Percentiles rank a stretch among this genome's conserved stretches.
Evolutionary conservation across 2,329 filamentous ascomycete species (phyloP).

Genomic region (Fusarium oxysporum): DNA sequence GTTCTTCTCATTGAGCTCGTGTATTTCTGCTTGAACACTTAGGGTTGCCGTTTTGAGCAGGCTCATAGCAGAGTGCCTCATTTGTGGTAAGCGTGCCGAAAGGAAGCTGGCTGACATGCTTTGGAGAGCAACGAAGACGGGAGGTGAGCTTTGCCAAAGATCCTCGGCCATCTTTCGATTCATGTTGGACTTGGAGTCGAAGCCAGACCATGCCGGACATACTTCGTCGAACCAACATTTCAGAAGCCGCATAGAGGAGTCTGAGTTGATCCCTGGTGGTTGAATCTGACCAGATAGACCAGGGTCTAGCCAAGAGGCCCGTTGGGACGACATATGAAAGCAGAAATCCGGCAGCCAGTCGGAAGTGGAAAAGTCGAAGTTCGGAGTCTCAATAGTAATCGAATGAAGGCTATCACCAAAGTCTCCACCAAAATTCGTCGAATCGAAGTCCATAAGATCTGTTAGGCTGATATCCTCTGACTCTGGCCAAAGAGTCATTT

Average conservation of each 20-base stretch:
- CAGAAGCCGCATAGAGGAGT: background rate
- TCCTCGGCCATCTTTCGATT: background rate
- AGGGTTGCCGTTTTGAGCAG: background rate
- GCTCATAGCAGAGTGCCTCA: background rate
- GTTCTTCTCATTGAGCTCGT: background rate
- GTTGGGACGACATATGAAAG: rapidly evolving
- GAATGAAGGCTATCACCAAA: background rate
- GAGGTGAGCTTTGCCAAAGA: background rate
- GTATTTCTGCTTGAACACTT: background rate
- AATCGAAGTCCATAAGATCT: background rate
- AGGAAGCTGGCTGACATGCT: background rate
- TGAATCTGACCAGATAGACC: rapidly evolving
- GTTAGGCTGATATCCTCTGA: background rate
- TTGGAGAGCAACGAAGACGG: background rate
- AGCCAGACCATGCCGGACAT: background rate
- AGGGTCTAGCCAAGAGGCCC: rapidly evolving
- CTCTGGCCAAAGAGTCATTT: background rate
- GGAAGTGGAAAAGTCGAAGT: background rate
- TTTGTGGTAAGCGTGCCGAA: background rate
- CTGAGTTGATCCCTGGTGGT: rapidly evolving
- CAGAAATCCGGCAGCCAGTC: background rate
- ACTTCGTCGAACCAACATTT: background rate
- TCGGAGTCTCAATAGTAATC: rapidly evolving
- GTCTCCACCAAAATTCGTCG: background rate
- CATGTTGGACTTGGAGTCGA: background rate